Percentiles rank a stretch among this genome's conserved stretches.
Evolutionary conservation across 2,329 filamentous ascomycete genomes (phyloP).

Genomic region (Salinomyces thailandicus): DNA sequence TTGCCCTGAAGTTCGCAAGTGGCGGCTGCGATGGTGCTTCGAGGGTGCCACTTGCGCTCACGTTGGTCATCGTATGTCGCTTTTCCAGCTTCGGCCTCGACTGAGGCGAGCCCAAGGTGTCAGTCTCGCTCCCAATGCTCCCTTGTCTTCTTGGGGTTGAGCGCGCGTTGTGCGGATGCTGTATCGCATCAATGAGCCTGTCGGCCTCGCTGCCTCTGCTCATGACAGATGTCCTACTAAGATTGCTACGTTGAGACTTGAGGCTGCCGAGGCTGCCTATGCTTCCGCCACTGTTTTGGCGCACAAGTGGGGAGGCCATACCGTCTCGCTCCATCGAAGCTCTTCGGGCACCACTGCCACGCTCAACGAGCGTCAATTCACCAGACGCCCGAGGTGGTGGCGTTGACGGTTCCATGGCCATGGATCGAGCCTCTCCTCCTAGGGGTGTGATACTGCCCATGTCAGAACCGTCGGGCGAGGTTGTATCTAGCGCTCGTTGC

Average conservation of each 20-base stretch:
- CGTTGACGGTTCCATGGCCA: constrained; percentile 5
- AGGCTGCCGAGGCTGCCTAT: constrained; percentile 40
- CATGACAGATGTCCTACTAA: constrained; percentile 19
- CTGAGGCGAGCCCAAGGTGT: no score
- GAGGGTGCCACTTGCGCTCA: no score
- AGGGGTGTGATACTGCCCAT: constrained; percentile 19
- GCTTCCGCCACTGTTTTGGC: constrained; percentile 25
- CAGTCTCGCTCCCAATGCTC: constrained; percentile 5
- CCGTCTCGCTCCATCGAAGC: neutral
- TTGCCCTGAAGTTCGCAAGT: no score
- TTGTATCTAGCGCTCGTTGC: constrained; percentile 10
- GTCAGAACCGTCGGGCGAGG: constrained; percentile 3
- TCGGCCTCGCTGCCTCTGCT: constrained; percentile 55
- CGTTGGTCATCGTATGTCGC: constrained; percentile 19
- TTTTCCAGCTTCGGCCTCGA: constrained; percentile 17
- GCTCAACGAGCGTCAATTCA: constrained; percentile 54
- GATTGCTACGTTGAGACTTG: constrained; percentile 27
- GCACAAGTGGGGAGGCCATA: constrained; percentile 10
- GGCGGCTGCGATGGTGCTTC: no score
- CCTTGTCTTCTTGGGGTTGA: constrained; percentile 13
- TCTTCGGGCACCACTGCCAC: constrained; percentile 25
- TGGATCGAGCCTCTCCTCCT: constrained; percentile 11
- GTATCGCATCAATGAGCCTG: constrained; percentile 60
- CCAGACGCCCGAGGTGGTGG: constrained; percentile 21
- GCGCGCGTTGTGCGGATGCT: constrained; percentile 40